phyloP scores from a whole-genome alignment of 2,329 filamentous ascomycete genomes.

The Curvularia lunata region DNA sequence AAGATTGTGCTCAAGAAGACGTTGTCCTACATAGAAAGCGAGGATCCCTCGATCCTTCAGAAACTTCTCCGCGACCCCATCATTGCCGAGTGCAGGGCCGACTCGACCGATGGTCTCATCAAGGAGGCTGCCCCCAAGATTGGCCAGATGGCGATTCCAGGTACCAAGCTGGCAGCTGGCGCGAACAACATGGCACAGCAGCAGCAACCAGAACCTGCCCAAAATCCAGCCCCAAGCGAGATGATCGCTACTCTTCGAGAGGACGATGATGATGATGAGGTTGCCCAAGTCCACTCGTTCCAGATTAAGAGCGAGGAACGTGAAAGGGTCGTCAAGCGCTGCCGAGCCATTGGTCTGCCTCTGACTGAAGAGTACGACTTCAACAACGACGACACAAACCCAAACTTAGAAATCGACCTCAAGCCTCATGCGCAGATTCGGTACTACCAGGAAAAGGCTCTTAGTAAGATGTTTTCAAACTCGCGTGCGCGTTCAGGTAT shows the following conservation, averaged over 20 bases:
- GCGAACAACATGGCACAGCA: slow-evolving; percentile 69
- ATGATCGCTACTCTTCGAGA: slow-evolving; percentile 70
- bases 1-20: slow-evolving; percentile 95
- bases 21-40: slow-evolving; percentile 91
- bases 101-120: slow-evolving; percentile 74
- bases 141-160: slow-evolving; percentile 86
- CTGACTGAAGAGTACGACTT: slow-evolving; percentile 98
- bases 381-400: slow-evolving; percentile 84
- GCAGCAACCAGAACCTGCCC: slow-evolving; percentile 35
- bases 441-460: slow-evolving; percentile 93
- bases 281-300: slow-evolving; percentile 89
- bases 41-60: slow-evolving; percentile 84
- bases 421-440: slow-evolving; percentile 89
- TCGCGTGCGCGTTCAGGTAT: slow-evolving; percentile 96
- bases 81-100: slow-evolving; percentile 79
- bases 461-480: slow-evolving; percentile 99
- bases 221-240: slow-evolving; percentile 55
- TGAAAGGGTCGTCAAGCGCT: slow-evolving; percentile 86
- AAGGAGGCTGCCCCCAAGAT: slow-evolving; percentile 85
- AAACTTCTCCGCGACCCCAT: slow-evolving; percentile 82
- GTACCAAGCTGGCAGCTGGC: slow-evolving; percentile 90
- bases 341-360: slow-evolving; percentile 83
- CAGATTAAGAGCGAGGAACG: slow-evolving; percentile 84
- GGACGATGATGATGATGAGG: slow-evolving; percentile 83
- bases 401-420: slow-evolving; percentile 91